Percentiles rank a stretch among this genome's conserved stretches.
Conservation (phyloP, 1,284 basidiomycete species). For the Rhodotorula sp. region DNA sequence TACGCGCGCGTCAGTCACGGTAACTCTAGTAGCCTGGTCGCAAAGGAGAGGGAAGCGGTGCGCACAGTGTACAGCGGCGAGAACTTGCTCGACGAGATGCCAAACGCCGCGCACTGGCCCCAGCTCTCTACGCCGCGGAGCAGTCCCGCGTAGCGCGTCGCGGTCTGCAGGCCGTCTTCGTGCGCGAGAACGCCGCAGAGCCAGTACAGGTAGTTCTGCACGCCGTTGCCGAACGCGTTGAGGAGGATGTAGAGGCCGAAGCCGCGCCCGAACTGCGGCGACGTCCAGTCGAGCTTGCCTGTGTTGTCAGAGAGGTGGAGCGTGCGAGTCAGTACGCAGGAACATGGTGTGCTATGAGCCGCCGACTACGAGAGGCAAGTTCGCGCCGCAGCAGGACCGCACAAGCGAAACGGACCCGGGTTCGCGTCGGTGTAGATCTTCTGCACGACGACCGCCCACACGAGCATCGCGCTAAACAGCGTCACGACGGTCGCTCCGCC, state of each 20-base stretch:
- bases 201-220: conserved; percentile 30
- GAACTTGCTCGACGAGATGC: conserved; percentile 9
- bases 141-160: conserved; percentile 13
- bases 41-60: not conserved
- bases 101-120: conserved; percentile 23
- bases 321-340: not conserved
- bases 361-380: no score
- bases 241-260: conserved; percentile 19
- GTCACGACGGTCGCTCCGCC: conserved; percentile 4
- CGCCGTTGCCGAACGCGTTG: conserved; percentile 11
- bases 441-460: conserved; percentile 27
- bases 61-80: conserved; percentile 13
- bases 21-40: no score
- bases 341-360: not conserved
- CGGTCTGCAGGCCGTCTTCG: conserved; percentile 3
- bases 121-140: conserved; percentile 19
- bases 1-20: not conserved
- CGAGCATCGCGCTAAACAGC: conserved; percentile 13
- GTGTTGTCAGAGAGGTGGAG: not conserved
- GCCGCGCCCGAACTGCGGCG: conserved; percentile 6
- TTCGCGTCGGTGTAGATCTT: not conserved
- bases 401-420: not conserved
- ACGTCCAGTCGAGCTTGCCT: conserved; percentile 24
- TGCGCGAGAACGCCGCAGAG: conserved; percentile 4
- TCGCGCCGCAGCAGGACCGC: no score